Evolutionary conservation across 345 rosid species (phyloP), one percentile per base, ranked within the genome.

Genomic region (Litchi chinensis): DNA sequence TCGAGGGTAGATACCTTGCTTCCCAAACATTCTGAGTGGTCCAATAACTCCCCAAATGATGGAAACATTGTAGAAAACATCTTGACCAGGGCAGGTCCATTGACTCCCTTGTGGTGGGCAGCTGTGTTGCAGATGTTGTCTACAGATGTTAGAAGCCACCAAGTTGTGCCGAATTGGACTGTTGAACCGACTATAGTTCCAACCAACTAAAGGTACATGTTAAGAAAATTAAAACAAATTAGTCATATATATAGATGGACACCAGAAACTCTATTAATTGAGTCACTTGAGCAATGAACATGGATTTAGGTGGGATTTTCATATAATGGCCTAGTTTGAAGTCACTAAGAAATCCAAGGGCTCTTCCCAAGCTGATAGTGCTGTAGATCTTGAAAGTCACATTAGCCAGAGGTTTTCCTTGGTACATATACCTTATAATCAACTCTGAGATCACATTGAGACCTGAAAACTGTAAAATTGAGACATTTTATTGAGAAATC

Each of bases 21-120:
- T 86, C 22, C 91, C 81, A 78, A 94, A 92, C 92, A 94, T 90
- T 68, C 92, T 83, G 54, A 79, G 81, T 1, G 97, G 97, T 19
- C 97, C 93, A 13, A 93, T 83, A 8, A 93, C 90, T 73, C 98
- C 97, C 98, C 95, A 94, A 16, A 91, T 89, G 84, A 92, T 89
- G 0, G 98, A 94, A 46, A 97, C 93, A 70, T 82, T 85, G 91
- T 91, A 92, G 85, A 91, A 92, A 12, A 91, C 93, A 10, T 88
- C 91, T 56, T 82, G 87, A 2, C 90, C 86, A 0, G 95, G 97
- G 79, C 97, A 91, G 44, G 95, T 91, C 98, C 97, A 94, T 5
- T 92, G 95, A 77, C 97, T 92, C 50, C 91, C 94, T 6, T 76
- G 83, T 0, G 97, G 93, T 32, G 90, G 86, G 79, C 64, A 12